These are phyloP conservation scores for Albizia julibrissin DNA, from an alignment of 306 rosid genomes.

Conservation along the genomic window DNA sequence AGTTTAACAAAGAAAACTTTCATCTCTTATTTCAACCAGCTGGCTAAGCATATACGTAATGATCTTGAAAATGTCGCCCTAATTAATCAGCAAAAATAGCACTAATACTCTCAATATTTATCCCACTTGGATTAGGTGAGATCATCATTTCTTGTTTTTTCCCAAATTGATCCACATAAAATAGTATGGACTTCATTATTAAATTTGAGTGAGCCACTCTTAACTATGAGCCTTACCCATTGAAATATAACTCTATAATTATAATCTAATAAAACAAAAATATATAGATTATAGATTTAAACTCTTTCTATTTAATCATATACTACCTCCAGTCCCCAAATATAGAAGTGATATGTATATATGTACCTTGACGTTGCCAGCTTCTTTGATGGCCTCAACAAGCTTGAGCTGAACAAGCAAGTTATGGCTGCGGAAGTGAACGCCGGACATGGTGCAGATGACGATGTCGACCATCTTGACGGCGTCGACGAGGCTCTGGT, in stretches of 20 bases:
- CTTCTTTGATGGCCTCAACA: conserved; percentile 74
- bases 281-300: background rate
- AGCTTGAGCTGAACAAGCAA: conserved; percentile 74
- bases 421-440: conserved; percentile 72
- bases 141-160: background rate
- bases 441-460: conserved; percentile 78
- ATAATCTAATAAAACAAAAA: no score
- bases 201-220: background rate
- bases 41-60: background rate
- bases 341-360: background rate
- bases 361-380: conserved; percentile 75
- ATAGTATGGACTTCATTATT: background rate
- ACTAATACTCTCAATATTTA: background rate
- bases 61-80: background rate
- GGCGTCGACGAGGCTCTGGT: conserved; percentile 65
- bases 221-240: background rate
- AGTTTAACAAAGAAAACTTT: background rate
- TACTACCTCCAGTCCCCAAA: no score
- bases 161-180: background rate
- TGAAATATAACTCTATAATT: background rate
- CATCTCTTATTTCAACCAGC: background rate
- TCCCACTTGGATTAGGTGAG: background rate
- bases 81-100: background rate
- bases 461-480: conserved; percentile 75
- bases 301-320: background rate